These are phyloP conservation scores for Tagetes erecta DNA, from an alignment of 129 eudicot genomes.

Conservation along the genomic window DNA sequence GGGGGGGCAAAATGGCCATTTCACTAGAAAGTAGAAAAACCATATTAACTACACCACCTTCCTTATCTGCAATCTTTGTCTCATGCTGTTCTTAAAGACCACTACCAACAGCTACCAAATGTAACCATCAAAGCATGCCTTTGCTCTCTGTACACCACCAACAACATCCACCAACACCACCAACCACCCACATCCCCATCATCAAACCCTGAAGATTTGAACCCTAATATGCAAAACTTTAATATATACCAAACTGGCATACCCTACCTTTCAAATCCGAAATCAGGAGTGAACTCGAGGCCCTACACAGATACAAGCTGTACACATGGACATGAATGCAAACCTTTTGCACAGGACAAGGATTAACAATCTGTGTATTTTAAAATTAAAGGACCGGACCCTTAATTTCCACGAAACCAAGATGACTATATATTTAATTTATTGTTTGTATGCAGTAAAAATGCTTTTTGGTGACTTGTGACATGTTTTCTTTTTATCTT, in stretches of 20 bases:
- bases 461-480: background rate
- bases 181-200: background rate
- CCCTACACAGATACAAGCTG: background rate
- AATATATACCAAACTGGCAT: background rate
- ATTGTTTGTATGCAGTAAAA: background rate
- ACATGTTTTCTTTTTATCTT: background rate
- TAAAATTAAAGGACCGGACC: background rate
- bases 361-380: background rate
- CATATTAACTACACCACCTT: background rate
- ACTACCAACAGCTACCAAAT: background rate
- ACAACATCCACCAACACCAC: background rate
- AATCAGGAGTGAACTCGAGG: background rate
- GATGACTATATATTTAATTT: background rate
- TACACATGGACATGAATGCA: background rate
- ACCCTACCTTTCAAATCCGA: background rate
- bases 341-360: background rate
- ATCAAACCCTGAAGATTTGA: background rate
- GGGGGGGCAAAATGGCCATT: background rate
- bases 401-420: background rate
- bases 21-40: background rate
- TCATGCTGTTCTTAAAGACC: background rate
- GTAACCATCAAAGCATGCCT: background rate
- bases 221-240: background rate
- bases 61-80: background rate
- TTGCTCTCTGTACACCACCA: background rate